These are phyloP conservation scores for Stereocaulon alpinum DNA, from an alignment of 495 filamentous ascomycete genomes.

Conservation along the genomic window DNA sequence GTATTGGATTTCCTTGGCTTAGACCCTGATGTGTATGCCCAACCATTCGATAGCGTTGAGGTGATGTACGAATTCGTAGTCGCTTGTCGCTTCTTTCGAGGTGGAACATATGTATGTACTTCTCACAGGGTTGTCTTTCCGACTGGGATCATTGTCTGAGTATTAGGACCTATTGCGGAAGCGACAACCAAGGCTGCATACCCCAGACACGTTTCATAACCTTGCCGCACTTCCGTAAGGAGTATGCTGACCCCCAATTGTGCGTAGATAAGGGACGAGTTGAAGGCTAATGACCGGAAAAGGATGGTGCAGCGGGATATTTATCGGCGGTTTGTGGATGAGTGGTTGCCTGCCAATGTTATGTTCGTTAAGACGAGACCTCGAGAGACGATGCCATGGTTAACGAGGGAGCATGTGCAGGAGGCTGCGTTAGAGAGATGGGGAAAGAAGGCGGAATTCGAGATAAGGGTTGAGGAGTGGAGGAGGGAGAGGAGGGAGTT, in stretches of 20 bases:
- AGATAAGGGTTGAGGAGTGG: constrained; percentile 14
- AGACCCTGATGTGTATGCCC: constrained; percentile 30
- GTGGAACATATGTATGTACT: constrained; percentile 6
- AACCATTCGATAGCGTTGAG: constrained; percentile 38
- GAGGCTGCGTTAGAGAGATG: constrained; percentile 14
- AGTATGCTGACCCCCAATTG: no score
- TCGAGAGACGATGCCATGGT: not conserved
- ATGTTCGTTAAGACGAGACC: not conserved
- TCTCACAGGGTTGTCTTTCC: no score
- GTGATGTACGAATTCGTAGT: constrained; percentile 48
- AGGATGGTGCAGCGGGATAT: constrained; percentile 19
- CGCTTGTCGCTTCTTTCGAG: constrained; percentile 41
- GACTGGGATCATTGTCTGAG: no score
- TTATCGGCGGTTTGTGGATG: constrained; percentile 20
- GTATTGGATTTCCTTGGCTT: constrained; percentile 51
- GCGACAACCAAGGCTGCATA: no score
- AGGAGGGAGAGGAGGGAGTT: constrained; percentile 14
- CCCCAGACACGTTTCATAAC: no score
- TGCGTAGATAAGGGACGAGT: not conserved
- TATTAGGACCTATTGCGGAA: no score
- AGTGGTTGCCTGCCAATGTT: constrained; percentile 14
- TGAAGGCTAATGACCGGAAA: constrained; percentile 25
- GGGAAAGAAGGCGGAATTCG: constrained; percentile 10
- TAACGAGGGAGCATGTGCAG: constrained; percentile 10
- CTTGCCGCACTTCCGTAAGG: no score